Conservation (phyloP, 2,329 filamentous ascomycete genomes). For the Talaromyces sp. region DNA sequence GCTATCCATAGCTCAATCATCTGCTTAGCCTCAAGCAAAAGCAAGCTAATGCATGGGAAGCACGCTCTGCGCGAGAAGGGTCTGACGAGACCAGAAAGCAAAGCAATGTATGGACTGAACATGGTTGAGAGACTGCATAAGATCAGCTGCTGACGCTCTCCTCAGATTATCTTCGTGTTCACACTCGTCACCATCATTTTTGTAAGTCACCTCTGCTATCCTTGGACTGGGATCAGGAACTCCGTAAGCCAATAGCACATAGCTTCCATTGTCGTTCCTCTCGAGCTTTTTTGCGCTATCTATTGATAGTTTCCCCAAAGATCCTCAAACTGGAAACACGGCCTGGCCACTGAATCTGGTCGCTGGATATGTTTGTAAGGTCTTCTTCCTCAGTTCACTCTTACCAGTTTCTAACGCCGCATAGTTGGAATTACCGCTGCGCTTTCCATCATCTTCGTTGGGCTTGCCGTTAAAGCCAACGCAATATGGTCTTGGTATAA, state of each 20-base stretch:
- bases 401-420: no score
- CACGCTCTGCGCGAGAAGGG: not conserved
- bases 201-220: not conserved
- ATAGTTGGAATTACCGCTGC: not conserved
- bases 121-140: not conserved
- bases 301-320: not conserved
- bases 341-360: not conserved
- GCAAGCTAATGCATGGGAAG: not conserved
- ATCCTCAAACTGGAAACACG: not conserved
- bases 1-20: not conserved
- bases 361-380: not conserved
- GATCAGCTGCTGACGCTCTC: not conserved
- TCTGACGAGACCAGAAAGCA: not conserved
- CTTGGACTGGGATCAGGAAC: no score
- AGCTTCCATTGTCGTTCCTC: not conserved
- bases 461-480: not conserved
- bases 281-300: not conserved
- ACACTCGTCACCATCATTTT: not conserved
- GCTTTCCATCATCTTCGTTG: not conserved
- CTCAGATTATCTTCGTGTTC: not conserved
- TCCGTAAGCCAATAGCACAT: no score
- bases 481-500: not conserved
- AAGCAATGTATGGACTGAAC: not conserved
- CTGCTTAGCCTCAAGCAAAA: not conserved
- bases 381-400: no score